Evolutionary conservation across 768 basidiomycete species (phyloP), one percentile per base, ranked within the genome.

Genomic region (Porpolomopsis calyptriformis): DNA sequence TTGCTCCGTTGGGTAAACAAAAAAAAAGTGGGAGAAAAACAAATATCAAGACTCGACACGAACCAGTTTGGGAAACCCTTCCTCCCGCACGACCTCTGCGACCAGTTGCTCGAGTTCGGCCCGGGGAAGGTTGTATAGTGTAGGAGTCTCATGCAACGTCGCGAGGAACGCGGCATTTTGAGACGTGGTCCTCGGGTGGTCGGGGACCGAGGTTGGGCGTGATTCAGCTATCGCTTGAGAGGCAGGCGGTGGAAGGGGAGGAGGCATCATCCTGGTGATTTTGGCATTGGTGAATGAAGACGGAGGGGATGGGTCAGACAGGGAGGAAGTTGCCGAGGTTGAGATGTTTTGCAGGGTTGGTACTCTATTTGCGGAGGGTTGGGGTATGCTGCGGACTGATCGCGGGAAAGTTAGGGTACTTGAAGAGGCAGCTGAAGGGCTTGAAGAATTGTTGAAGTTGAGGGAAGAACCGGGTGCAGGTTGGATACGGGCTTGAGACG

Each of bases 51-150:
- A n/a, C 37, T 20, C 38, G 40, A 24, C 14, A 60, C 75, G 50
- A 54, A 86, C 89, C 75, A 97, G 69, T 52, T 75, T 72, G 10
- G 71, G 62, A 56, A 96, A 90, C 5, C 88, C 79, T 43, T 91
- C 79, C 58, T 87, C 84, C 44, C 77, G 73, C 14, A 86, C 68
- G 19, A 85, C 71, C 22, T 78, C 70, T 9, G 71, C 68, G 14
- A 86, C 70, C 2, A 82, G 57, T 37, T 61, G 60, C 54, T 85
- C 81, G 10, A 87, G 70, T 5, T 72, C 67, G 9, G 60, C 47
- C 26, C 60, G 64, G 19, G 81, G 59, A 22, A 85, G 59, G 42
- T 72, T 61, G 51, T 83, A 80, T n/a, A 85, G 53, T 1, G 64
- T 62, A 0, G 73, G 64, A 16, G 63, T 53, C 27, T 77, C 67